Evolutionary conservation across 108 stramenopile species (phyloP).

Genomic region (Cyclotella baltica): DNA sequence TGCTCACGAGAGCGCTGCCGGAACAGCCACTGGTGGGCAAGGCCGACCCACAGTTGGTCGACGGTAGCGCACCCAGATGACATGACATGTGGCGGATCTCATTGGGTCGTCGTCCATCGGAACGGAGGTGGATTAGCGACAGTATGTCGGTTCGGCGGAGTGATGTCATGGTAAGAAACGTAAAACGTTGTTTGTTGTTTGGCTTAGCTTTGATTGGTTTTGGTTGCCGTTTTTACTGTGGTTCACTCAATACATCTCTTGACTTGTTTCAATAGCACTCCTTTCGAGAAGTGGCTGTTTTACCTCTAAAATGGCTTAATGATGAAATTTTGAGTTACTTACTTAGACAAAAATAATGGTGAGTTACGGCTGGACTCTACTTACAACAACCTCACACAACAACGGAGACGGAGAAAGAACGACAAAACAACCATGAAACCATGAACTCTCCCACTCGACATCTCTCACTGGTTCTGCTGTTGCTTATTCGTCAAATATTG

Average conservation of each 20-base stretch:
- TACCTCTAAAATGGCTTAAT: no score
- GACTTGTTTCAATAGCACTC: no score
- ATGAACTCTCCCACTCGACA: no score
- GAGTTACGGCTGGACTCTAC: no score
- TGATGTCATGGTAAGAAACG: constrained; percentile 32
- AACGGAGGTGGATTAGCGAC: constrained; percentile 83
- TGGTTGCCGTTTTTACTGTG: no score
- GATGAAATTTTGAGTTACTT: no score
- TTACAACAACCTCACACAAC: no score
- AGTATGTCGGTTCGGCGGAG: constrained; percentile 82
- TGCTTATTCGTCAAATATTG: no score
- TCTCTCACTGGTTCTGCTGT: background rate
- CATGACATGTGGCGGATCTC: constrained; percentile 86
- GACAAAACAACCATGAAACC: background rate
- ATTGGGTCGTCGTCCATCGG: constrained; percentile 84
- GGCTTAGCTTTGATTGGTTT: background rate
- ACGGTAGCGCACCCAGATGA: constrained; percentile 67
- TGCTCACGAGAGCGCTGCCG: constrained; percentile 79
- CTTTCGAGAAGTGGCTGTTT: no score
- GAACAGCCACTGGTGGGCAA: constrained; percentile 54
- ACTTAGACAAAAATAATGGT: no score
- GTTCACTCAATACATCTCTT: no score
- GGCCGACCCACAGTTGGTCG: constrained; percentile 52
- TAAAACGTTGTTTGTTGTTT: background rate
- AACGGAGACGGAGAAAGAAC: background rate